These are phyloP conservation scores for Quercus bicolor DNA, from an alignment of 306 rosid genomes.

Conservation along the genomic window DNA sequence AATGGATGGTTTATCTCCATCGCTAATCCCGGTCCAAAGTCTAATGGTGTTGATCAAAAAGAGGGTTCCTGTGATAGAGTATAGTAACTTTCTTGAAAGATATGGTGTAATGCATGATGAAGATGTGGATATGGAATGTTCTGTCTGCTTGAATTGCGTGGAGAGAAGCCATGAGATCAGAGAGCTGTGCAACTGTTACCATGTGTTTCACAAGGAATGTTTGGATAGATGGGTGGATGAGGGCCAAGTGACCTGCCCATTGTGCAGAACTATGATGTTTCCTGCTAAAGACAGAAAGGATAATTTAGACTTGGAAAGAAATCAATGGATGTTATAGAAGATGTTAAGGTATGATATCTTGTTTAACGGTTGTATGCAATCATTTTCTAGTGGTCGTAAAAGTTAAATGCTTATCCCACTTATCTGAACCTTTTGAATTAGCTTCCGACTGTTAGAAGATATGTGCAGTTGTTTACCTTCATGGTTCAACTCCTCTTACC, in stretches of 20 bases:
- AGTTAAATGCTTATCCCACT: no score
- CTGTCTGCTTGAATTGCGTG: slow-evolving; percentile 26
- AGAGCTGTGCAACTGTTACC: slow-evolving; percentile 16
- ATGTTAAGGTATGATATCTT: no score
- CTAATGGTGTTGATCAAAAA: slow-evolving; percentile 21
- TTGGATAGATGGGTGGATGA: slow-evolving; percentile 31
- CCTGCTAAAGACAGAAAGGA: background rate
- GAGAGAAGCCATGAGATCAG: slow-evolving; percentile 28
- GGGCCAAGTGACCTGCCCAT: slow-evolving; percentile 27
- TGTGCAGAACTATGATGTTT: slow-evolving; percentile 33
- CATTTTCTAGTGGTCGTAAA: no score
- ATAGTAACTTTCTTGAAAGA: background rate
- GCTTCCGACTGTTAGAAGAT: no score
- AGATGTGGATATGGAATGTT: background rate
- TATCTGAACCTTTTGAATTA: no score
- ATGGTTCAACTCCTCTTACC: no score
- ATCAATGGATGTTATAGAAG: no score
- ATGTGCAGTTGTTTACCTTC: no score
- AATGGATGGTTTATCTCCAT: slow-evolving; percentile 10
- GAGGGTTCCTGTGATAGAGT: slow-evolving; percentile 17
- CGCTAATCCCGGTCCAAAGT: slow-evolving; percentile 2
- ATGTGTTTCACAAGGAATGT: slow-evolving; percentile 32
- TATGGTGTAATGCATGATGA: background rate
- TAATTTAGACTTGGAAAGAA: background rate
- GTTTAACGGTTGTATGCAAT: no score